A percentile compares a stretch with the other conserved stretches of the same genome.
phyloP scores from a whole-genome alignment of 345 rosid species.

The Bruguiera gymnorhiza region DNA sequence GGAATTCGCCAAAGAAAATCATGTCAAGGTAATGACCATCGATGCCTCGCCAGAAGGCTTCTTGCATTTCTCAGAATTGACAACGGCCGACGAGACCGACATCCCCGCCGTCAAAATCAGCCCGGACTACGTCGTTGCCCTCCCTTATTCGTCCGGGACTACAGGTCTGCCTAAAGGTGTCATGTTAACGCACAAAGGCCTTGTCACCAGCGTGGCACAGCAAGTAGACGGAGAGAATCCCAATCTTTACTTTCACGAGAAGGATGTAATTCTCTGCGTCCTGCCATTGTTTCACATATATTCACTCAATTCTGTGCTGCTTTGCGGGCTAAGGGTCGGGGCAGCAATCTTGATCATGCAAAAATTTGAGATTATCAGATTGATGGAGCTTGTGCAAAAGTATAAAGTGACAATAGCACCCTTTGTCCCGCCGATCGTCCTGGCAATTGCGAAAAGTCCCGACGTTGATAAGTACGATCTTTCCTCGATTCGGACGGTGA shows the following conservation, averaged over 20 bases:
- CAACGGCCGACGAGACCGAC: constrained; percentile 39
- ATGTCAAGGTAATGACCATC: constrained; percentile 32
- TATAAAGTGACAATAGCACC: constrained; percentile 72
- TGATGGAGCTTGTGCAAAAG: constrained; percentile 58
- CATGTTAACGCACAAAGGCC: constrained; percentile 79
- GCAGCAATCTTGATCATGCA: constrained; percentile 81
- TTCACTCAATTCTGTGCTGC: constrained; percentile 62
- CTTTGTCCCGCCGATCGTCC: constrained; percentile 72
- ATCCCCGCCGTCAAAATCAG: constrained; percentile 37
- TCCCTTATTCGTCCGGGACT: constrained; percentile 93
- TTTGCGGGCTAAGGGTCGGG: constrained; percentile 76
- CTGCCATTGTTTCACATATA: constrained; percentile 85
- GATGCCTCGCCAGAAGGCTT: constrained; percentile 48
- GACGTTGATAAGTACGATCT: constrained; percentile 61
- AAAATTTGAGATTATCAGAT: constrained; percentile 55
- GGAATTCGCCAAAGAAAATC: constrained; percentile 31
- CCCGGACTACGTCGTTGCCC: constrained; percentile 73
- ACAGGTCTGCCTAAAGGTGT: constrained; percentile 96
- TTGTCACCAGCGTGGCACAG: constrained; percentile 78
- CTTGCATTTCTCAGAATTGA: constrained; percentile 60
- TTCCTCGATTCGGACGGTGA: constrained; percentile 59
- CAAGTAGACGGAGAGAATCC: constrained; percentile 97
- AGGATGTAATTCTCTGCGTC: constrained; percentile 71
- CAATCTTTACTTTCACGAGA: constrained; percentile 58
- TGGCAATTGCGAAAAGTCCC: constrained; percentile 61